These are phyloP conservation scores for Trichoderma semiorbis DNA, from an alignment of 2,329 filamentous ascomycete genomes.

Conservation along the genomic window DNA sequence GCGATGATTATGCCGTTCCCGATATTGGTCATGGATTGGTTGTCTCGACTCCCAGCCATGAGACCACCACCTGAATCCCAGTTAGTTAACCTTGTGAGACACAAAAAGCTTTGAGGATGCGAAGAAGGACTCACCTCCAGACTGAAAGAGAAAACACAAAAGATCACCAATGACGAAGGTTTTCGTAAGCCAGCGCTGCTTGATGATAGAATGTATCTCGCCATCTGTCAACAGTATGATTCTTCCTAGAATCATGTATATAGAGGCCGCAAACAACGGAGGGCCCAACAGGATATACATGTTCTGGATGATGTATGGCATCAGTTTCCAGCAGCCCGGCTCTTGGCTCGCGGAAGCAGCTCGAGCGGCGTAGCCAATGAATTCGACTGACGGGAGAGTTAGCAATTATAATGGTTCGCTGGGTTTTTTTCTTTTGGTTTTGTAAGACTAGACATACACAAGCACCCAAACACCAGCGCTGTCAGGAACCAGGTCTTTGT, in stretches of 20 bases:
- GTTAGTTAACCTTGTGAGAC: not conserved
- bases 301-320: not conserved
- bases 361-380: not conserved
- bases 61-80: not conserved
- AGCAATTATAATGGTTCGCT: not conserved
- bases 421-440: not conserved
- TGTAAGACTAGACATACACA: not conserved
- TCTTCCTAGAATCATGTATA: not conserved
- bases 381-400: not conserved
- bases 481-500: not conserved
- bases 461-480: not conserved
- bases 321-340: not conserved
- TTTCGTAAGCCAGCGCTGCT: not conserved
- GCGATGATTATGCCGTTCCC: not conserved
- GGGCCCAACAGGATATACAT: not conserved
- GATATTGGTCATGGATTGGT: not conserved
- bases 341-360: not conserved
- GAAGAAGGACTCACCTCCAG: not conserved
- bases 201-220: not conserved
- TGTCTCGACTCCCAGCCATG: not conserved
- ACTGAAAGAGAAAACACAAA: not conserved
- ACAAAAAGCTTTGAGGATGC: not conserved
- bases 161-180: not conserved
- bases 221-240: not conserved
- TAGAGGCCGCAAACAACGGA: not conserved